phyloP scores from a whole-genome alignment of 1,139 yeast genomes.

The Pichia sp. region DNA sequence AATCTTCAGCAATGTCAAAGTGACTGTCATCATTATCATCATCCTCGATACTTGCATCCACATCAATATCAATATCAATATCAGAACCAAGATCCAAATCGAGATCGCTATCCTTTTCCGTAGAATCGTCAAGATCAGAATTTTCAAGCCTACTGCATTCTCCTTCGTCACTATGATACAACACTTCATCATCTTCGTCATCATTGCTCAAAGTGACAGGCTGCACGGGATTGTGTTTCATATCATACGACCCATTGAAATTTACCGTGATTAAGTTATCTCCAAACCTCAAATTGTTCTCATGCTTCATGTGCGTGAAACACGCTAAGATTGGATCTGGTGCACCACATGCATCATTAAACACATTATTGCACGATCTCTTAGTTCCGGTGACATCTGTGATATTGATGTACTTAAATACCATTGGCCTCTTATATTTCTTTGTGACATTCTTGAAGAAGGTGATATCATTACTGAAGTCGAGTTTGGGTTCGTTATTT shows the following conservation, averaged over 20 bases:
- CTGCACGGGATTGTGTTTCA: not conserved
- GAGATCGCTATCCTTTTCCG: not conserved
- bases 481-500: constrained; percentile 11
- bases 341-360: not conserved
- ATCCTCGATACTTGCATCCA: not conserved
- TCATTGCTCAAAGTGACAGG: too few relatives aligned
- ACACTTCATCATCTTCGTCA: constrained; percentile 4
- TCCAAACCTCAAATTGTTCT: constrained; percentile 12
- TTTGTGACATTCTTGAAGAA: constrained; percentile 14
- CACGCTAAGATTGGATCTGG: constrained; percentile 12
- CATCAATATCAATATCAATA: not conserved
- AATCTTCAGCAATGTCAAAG: not conserved
- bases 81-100: not conserved
- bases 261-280: constrained; percentile 4
- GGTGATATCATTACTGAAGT: constrained; percentile 14
- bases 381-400: not conserved
- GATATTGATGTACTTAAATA: constrained; percentile 1
- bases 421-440: constrained; percentile 19
- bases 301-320: constrained; percentile 5
- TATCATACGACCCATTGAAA: constrained; percentile 1
- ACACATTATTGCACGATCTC: not conserved
- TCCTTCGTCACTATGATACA: constrained; percentile 10
- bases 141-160: constrained; percentile 10
- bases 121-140: constrained; percentile 7
- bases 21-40: not conserved